A percentile compares a stretch with the other conserved stretches of the same genome.
phyloP scores from a whole-genome alignment of 2,329 filamentous ascomycete species.

The Talaromyces atroroseus region DNA sequence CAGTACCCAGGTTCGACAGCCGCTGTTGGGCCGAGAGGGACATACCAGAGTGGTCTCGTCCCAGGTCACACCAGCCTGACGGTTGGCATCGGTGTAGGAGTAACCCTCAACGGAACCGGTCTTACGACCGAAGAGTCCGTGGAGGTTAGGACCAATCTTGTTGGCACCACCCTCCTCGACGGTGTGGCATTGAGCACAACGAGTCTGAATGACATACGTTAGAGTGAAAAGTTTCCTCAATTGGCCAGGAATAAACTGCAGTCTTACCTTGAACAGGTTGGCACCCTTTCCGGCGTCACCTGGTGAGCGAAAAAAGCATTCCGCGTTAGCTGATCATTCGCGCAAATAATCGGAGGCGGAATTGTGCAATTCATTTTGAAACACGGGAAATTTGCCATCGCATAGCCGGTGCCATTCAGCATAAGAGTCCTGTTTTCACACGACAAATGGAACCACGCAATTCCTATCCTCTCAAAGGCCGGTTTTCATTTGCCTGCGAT shows the following conservation, averaged over 20 bases:
- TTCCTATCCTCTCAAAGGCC: neutral
- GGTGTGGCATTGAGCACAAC: conserved; percentile 98
- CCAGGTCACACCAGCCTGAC: conserved; percentile 90
- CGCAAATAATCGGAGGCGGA: conserved; percentile 5
- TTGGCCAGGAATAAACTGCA: neutral
- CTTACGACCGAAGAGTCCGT: conserved; percentile 97
- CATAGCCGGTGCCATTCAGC: neutral
- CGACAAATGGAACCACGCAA: neutral
- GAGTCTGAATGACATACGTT: conserved; percentile 52
- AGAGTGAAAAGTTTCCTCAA: conserved; percentile 4
- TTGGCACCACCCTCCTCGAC: conserved; percentile 83
- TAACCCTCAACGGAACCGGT: conserved; percentile 86
- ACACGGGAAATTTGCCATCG: conserved; percentile 5
- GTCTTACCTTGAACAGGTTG: conserved; percentile 82
- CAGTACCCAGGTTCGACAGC: neutral
- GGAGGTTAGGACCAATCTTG: conserved; percentile 96
- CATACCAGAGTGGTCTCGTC: conserved; percentile 75
- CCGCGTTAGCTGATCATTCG: conserved; percentile 23
- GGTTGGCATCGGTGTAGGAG: conserved; percentile 99
- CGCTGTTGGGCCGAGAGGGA: conserved; percentile 12
- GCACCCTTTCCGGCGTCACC: conserved; percentile 95
- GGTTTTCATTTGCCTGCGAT: neutral
- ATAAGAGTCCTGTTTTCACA: neutral
- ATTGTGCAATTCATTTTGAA: neutral
- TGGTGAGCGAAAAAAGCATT: conserved; percentile 39